Evolutionary conservation across 768 basidiomycete species (phyloP).

Genomic region (Auriculariales sp.): DNA sequence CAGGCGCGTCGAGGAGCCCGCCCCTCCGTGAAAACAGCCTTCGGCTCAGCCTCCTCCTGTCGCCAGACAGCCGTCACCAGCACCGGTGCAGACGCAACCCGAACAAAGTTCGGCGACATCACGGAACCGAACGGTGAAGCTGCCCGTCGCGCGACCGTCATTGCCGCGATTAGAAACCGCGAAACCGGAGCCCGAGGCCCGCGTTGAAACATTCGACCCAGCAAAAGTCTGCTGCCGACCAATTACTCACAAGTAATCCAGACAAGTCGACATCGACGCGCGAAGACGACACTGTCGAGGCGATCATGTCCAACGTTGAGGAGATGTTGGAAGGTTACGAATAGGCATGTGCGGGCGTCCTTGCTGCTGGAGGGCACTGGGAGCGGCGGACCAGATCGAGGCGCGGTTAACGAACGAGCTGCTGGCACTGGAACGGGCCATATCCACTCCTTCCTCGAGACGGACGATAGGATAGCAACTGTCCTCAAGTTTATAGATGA

Average conservation of each 20-base stretch:
- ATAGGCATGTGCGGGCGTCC: slow-evolving; percentile 67
- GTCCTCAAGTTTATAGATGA: slow-evolving; percentile 86
- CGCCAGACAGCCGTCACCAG: not conserved
- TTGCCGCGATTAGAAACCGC: not conserved
- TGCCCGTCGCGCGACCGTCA: not conserved
- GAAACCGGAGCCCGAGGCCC: slow-evolving; percentile 27
- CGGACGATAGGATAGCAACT: slow-evolving; percentile 75
- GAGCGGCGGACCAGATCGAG: slow-evolving; percentile 85
- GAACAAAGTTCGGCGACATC: not conserved
- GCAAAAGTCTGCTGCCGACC: slow-evolving; percentile 59
- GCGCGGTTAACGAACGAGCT: slow-evolving; percentile 79
- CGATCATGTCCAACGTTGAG: slow-evolving; percentile 82
- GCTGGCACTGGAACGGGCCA: slow-evolving; percentile 92
- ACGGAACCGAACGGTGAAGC: not conserved
- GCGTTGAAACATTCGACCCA: slow-evolving; percentile 74
- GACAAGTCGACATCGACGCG: slow-evolving; percentile 17
- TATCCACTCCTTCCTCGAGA: slow-evolving; percentile 93
- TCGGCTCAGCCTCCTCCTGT: slow-evolving; percentile 1
- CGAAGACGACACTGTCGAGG: slow-evolving; percentile 66
- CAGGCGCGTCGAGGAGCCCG: not conserved
- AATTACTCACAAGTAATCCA: slow-evolving; percentile 28
- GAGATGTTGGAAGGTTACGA: slow-evolving; percentile 99
- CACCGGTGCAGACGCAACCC: no score
- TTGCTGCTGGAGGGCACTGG: slow-evolving; percentile 39
- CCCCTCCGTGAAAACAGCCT: not conserved